phyloP scores from a whole-genome alignment of 2,329 filamentous ascomycete genomes.

The Mariannaea elegans region DNA sequence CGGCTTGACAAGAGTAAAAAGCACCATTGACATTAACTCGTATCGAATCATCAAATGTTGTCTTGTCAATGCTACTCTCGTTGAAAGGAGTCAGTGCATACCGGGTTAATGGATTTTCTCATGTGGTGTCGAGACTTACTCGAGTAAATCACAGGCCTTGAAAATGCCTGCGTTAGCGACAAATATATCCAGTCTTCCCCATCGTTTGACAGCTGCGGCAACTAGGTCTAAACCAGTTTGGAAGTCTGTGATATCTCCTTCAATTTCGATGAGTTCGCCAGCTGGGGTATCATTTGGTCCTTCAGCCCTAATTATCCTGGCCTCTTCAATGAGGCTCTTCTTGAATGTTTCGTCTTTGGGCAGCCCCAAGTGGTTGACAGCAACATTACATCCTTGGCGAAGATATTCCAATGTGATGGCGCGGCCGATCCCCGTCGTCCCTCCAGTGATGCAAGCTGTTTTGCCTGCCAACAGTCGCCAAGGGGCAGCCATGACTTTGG shows the following conservation, averaged over 20 bases:
- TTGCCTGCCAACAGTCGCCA: constrained; percentile 52
- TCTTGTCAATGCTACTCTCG: constrained; percentile 10
- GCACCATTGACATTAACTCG: constrained; percentile 67
- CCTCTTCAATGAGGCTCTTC: constrained; percentile 26
- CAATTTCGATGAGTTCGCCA: constrained; percentile 36
- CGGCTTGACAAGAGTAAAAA: constrained; percentile 83
- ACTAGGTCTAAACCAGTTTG: constrained; percentile 10
- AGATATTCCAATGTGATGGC: constrained; percentile 81
- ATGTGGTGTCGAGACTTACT: neutral
- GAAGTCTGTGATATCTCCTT: constrained; percentile 12
- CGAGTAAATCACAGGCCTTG: constrained; percentile 15
- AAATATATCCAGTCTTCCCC: constrained; percentile 16
- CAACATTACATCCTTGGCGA: constrained; percentile 75
- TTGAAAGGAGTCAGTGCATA: neutral
- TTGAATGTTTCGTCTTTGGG: constrained; percentile 55
- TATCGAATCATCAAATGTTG: constrained; percentile 15
- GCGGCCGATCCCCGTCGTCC: constrained; percentile 81
- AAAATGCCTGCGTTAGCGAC: constrained; percentile 22
- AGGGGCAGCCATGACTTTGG: neutral
- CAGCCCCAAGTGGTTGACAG: constrained; percentile 77
- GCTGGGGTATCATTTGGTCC: constrained; percentile 72
- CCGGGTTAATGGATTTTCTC: neutral
- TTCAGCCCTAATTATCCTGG: constrained; percentile 1
- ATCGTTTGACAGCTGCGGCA: constrained; percentile 9
- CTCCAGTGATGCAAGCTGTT: constrained; percentile 81